A percentile compares a stretch with the other conserved stretches of the same genome.
Evolutionary conservation across 2,329 filamentous ascomycete species (phyloP).

Genomic region (Paecilomyces variotii): DNA sequence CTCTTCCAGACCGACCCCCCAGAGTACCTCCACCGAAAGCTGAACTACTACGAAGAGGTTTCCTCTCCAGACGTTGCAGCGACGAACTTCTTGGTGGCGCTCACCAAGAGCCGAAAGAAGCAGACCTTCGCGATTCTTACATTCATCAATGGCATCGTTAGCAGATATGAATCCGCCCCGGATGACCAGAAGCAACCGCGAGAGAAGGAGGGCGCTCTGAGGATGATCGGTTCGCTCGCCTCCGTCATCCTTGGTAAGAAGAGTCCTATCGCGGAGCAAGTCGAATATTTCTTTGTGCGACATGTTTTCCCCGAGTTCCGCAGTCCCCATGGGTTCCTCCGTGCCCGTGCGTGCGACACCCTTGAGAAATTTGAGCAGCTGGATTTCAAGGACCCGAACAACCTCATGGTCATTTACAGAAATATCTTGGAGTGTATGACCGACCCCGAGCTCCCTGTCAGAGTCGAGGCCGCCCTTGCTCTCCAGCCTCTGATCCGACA

Average conservation of each 20-base stretch:
- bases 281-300: conserved; percentile 96
- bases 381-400: conserved; percentile 93
- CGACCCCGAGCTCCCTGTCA: conserved; percentile 83
- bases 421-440: conserved; percentile 97
- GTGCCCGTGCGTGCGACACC: conserved; percentile 91
- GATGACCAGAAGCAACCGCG: conserved; percentile 88
- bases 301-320: conserved; percentile 98
- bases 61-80: conserved; percentile 91
- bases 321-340: conserved; percentile 82
- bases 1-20: conserved; percentile 91
- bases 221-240: conserved; percentile 94
- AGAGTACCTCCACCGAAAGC: conserved; percentile 92
- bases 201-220: conserved; percentile 89
- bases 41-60: conserved; percentile 97
- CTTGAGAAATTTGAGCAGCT: conserved; percentile 97
- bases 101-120: conserved; percentile 91
- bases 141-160: conserved; percentile 92
- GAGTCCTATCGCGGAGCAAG: conserved; percentile 93
- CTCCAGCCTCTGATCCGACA: conserved; percentile 93
- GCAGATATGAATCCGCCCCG: conserved; percentile 75
- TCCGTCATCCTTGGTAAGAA: conserved; percentile 96
- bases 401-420: conserved; percentile 90
- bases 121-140: conserved; percentile 91
- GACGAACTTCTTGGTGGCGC: conserved; percentile 89
- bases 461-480: conserved; percentile 87